Conservation (phyloP, 2,329 filamentous ascomycete species). For the Ophiostoma sp. region DNA sequence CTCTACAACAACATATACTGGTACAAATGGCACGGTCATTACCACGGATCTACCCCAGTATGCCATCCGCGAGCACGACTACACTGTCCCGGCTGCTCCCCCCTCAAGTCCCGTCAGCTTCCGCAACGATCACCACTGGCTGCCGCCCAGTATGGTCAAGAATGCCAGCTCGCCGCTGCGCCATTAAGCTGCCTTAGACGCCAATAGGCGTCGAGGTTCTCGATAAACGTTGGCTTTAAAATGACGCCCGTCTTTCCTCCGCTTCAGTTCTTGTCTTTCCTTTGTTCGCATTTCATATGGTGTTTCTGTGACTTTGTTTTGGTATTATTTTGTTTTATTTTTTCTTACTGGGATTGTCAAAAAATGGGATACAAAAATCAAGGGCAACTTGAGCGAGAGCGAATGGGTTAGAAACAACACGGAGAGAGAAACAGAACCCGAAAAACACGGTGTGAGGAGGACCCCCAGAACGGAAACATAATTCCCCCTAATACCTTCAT, state of each 20-base stretch:
- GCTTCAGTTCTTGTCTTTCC: background rate
- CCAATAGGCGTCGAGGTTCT: background rate
- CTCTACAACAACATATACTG: background rate
- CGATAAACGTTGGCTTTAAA: background rate
- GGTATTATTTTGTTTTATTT: constrained; percentile 9
- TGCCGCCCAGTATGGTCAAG: constrained; percentile 37
- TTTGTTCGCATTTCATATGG: constrained; percentile 2
- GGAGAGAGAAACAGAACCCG: background rate
- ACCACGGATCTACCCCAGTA: constrained; percentile 50
- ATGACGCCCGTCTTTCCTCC: background rate
- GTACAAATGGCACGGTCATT: constrained; percentile 37
- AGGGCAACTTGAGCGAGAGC: background rate
- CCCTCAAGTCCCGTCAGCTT: constrained; percentile 66
- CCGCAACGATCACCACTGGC: constrained; percentile 58
- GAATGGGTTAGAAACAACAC: background rate
- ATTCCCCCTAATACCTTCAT: background rate
- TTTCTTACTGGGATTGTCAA: background rate
- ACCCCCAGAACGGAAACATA: background rate
- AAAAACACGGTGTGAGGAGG: background rate
- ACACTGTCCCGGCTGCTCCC: constrained; percentile 64
- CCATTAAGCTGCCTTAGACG: background rate
- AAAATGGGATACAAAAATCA: background rate
- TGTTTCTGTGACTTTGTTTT: background rate
- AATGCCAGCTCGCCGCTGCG: constrained; percentile 18
- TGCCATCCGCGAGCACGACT: constrained; percentile 58